Conservation (phyloP, 1,139 yeast genomes). For the Candida sp. region DNA sequence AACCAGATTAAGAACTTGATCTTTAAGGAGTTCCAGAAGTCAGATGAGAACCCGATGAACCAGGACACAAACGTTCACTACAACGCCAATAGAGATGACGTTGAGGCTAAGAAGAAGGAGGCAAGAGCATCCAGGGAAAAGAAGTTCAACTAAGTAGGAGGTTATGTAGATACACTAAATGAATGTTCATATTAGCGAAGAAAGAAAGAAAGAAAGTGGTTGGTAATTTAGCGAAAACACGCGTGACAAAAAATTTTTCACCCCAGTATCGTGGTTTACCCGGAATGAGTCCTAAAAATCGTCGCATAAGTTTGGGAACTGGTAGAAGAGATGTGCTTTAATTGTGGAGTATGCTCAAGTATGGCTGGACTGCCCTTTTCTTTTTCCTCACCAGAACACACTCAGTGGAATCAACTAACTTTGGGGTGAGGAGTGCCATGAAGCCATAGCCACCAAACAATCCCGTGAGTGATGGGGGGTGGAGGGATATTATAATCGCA, state of each 20-base stretch:
- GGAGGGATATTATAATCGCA: no score
- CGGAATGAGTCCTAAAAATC: neutral
- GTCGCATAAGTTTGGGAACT: no score
- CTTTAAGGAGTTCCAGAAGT: constrained; percentile 82
- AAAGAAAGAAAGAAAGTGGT: neutral
- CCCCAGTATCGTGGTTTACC: neutral
- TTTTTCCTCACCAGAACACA: no score
- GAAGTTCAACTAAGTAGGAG: constrained; percentile 24
- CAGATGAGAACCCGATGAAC: constrained; percentile 86
- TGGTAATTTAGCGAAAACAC: neutral
- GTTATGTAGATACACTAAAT: neutral
- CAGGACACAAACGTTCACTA: constrained; percentile 66
- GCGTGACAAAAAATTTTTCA: neutral
- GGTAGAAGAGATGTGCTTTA: no score
- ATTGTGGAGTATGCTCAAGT: no score
- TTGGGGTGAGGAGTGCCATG: no score
- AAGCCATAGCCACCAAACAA: no score
- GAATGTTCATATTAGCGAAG: neutral
- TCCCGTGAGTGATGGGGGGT: no score
- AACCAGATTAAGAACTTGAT: constrained; percentile 78
- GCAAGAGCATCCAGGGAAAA: constrained; percentile 54
- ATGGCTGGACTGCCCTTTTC: no score
- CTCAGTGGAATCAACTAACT: no score
- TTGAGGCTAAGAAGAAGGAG: constrained; percentile 51
- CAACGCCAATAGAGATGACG: constrained; percentile 66